Percentiles rank a stretch among this genome's conserved stretches.
phyloP scores from a whole-genome alignment of 495 filamentous ascomycete genomes.

The Lineolata rhizophorae region DNA sequence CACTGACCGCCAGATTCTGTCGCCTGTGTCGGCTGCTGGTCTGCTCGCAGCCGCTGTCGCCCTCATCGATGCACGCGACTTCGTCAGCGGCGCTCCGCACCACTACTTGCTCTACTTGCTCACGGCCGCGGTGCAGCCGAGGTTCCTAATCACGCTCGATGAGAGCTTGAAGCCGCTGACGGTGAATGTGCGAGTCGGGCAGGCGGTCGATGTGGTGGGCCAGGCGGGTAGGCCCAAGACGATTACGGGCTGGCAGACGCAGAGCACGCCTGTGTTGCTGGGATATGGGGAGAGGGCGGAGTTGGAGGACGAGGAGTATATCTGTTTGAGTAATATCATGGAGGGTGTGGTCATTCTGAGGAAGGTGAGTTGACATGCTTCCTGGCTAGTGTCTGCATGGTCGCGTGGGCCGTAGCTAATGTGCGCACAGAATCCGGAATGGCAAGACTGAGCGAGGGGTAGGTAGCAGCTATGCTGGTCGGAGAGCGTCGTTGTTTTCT shows the following conservation, averaged over 20 bases:
- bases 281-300: constrained; percentile 88
- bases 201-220: constrained; percentile 94
- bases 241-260: constrained; percentile 98
- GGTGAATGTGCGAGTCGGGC: constrained; percentile 90
- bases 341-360: constrained; percentile 91
- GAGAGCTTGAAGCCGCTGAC: constrained; percentile 84
- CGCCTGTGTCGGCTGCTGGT: constrained; percentile 72
- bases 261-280: constrained; percentile 88
- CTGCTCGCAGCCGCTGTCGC: constrained; percentile 75
- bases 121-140: constrained; percentile 88
- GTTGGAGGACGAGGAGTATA: constrained; percentile 92
- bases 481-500: too few relatives aligned
- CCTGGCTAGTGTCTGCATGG: too few relatives aligned
- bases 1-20: constrained; percentile 88
- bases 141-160: constrained; percentile 88
- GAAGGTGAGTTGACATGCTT: constrained; percentile 76
- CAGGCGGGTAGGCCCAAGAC: constrained; percentile 95
- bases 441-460: too few relatives aligned
- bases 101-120: constrained; percentile 97
- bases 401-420: too few relatives aligned
- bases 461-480: too few relatives aligned
- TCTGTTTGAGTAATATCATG: constrained; percentile 68
- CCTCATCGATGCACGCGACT: constrained; percentile 86
- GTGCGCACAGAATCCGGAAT: too few relatives aligned
- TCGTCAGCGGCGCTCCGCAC: constrained; percentile 66